A percentile compares a stretch with the other conserved stretches of the same genome.
Conservation (phyloP, 2,329 filamentous ascomycete genomes). For the Aspergillus sp. region DNA sequence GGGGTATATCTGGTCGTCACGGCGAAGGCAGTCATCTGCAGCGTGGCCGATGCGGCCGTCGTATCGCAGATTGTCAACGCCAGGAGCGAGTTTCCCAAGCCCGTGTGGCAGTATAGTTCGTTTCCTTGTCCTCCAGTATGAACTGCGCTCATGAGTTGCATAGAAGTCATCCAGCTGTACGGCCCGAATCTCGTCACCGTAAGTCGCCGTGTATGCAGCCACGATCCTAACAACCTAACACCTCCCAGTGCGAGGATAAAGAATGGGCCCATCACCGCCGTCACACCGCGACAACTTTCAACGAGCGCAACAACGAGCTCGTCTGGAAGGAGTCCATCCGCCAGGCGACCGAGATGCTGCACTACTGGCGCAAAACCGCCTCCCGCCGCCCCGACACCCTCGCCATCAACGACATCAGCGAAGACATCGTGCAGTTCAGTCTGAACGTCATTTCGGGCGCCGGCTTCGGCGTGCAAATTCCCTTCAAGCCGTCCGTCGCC, state of each 20-base stretch:
- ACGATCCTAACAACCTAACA: background rate
- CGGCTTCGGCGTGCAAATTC: slow-evolving; percentile 31
- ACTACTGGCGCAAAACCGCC: slow-evolving; percentile 14
- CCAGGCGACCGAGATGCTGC: slow-evolving; percentile 32
- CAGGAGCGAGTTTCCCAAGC: slow-evolving; percentile 14
- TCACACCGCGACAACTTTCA: slow-evolving; percentile 43
- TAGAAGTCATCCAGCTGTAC: slow-evolving; percentile 26
- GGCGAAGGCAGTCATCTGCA: slow-evolving; percentile 5
- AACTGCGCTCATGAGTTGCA: background rate
- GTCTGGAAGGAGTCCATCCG: slow-evolving; percentile 39
- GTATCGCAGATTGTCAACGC: slow-evolving; percentile 14
- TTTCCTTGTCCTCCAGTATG: background rate
- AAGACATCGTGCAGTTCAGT: slow-evolving; percentile 33
- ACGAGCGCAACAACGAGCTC: slow-evolving; percentile 39
- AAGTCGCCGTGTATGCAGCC: slow-evolving; percentile 1
- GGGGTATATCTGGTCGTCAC: slow-evolving; percentile 15
- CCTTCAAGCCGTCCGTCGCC: slow-evolving; percentile 8
- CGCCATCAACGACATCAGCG: slow-evolving; percentile 18
- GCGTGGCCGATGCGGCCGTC: slow-evolving; percentile 17
- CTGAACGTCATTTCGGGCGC: slow-evolving; percentile 37
- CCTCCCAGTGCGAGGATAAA: slow-evolving; percentile 25
- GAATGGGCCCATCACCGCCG: slow-evolving; percentile 45
- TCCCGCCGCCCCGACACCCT: background rate
- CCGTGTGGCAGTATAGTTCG: slow-evolving; percentile 14
- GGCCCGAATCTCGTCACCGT: slow-evolving; percentile 32